Conservation (phyloP, 2,329 filamentous ascomycete species). For the Claviceps sp. region DNA sequence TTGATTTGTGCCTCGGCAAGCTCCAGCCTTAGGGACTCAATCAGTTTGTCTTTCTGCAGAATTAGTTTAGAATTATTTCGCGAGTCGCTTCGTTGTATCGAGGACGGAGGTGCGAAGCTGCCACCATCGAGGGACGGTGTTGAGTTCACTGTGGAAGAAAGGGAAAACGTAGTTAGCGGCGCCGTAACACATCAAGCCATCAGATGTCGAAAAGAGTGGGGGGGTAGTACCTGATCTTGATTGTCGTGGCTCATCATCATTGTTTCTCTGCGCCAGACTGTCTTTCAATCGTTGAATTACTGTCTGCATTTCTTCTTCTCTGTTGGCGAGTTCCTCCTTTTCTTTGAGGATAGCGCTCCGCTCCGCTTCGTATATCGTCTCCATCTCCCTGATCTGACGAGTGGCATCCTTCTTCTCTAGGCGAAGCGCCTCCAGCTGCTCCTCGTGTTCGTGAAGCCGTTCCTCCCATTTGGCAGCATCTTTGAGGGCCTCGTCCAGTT, state of each 20-base stretch:
- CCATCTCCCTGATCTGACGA: constrained; percentile 78
- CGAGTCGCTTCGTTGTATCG: constrained; percentile 76
- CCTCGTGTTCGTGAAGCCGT: constrained; percentile 71
- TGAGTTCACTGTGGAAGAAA: constrained; percentile 29
- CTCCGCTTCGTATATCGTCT: constrained; percentile 85
- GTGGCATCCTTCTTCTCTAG: constrained; percentile 76
- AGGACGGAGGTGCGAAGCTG: constrained; percentile 77
- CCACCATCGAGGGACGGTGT: constrained; percentile 59
- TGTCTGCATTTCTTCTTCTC: constrained; percentile 80
- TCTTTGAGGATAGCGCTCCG: constrained; percentile 77
- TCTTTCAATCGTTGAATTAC: constrained; percentile 90
- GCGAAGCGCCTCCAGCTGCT: constrained; percentile 65
- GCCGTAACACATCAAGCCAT: neutral
- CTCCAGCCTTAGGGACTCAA: constrained; percentile 82
- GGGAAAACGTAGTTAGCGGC: constrained; percentile 9
- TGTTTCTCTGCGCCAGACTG: constrained; percentile 62
- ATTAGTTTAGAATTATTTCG: constrained; percentile 81
- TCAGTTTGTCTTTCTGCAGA: constrained; percentile 90
- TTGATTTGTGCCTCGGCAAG: constrained; percentile 93
- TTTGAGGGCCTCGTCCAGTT: constrained; percentile 69
- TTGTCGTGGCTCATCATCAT: constrained; percentile 42
- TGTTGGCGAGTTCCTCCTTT: constrained; percentile 72
- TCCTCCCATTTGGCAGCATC: constrained; percentile 85
- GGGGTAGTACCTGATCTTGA: constrained; percentile 41
- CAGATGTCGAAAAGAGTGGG: neutral